Evolutionary conservation across 2,329 filamentous ascomycete species (phyloP).

Genomic region (Esteya vermicola): DNA sequence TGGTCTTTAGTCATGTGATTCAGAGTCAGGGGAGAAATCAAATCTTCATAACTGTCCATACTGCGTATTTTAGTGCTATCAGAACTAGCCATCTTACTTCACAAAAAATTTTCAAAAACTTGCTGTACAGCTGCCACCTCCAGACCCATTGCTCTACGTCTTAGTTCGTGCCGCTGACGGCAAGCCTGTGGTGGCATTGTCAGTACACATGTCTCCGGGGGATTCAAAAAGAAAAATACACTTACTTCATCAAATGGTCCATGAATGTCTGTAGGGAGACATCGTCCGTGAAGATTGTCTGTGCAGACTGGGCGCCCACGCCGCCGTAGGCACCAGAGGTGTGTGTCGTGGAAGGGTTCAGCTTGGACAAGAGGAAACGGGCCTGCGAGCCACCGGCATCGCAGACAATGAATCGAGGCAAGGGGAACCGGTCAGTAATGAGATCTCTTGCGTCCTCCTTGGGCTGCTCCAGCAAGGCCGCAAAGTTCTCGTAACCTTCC

Average conservation of each 20-base stretch:
- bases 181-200: conserved; percentile 26
- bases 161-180: conserved; percentile 49
- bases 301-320: conserved; percentile 69
- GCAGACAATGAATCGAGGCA: conserved; percentile 95
- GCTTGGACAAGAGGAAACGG: conserved; percentile 89
- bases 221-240: conserved; percentile 11
- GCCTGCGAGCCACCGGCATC: conserved; percentile 97
- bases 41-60: too few species aligned
- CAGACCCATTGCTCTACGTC: conserved; percentile 6
- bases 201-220: background rate
- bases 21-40: background rate
- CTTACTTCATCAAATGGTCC: conserved; percentile 98
- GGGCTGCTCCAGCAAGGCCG: conserved; percentile 70
- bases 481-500: conserved; percentile 96
- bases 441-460: conserved; percentile 94
- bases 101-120: background rate
- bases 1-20: background rate
- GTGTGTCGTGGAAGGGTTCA: conserved; percentile 95
- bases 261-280: conserved; percentile 97
- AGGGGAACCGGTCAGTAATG: conserved; percentile 93
- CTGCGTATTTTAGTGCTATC: too few species aligned
- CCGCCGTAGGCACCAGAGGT: conserved; percentile 87
- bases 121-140: background rate
- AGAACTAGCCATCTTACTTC: too few species aligned
- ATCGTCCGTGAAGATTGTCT: conserved; percentile 98